Evolutionary conservation across 371 early-diverging fungal genomes (phyloP).

Genomic region (Apophysomyces variabilis): DNA sequence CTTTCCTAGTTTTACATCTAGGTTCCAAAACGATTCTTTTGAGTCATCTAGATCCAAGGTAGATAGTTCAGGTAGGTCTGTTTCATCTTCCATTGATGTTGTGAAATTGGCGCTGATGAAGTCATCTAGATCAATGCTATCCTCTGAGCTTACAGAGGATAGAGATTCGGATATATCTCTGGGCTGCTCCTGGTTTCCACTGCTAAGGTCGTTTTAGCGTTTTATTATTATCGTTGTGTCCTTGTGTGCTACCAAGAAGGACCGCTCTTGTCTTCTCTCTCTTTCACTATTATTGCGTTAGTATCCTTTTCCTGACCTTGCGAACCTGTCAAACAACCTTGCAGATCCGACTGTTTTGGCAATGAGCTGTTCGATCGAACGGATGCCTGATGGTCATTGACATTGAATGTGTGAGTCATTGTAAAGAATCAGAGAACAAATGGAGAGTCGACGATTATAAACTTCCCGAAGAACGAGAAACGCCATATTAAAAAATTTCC

Average conservation of each 20-base stretch:
- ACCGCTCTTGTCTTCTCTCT: not conserved
- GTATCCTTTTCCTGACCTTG: not conserved
- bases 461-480: no score
- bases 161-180: not conserved
- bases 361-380: no score
- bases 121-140: not conserved
- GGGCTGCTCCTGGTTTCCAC: not conserved
- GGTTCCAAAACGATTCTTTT: conserved; percentile 5
- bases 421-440: no score
- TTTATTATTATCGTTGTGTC: not conserved
- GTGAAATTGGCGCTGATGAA: conserved; percentile 3
- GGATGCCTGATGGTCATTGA: no score
- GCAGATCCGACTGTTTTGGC: no score
- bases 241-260: no score
- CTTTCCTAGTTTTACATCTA: not conserved
- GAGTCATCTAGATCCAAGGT: conserved; percentile 5
- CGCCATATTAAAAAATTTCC: no score
- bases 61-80: not conserved
- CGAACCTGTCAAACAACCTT: not conserved
- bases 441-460: no score
- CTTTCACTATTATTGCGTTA: not conserved
- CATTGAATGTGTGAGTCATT: no score
- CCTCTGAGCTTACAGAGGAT: conserved; percentile 7
- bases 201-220: not conserved
- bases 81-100: conserved; percentile 4